These are phyloP conservation scores for Monilinia vaccinii-corymbosi DNA, from an alignment of 2,329 filamentous ascomycete genomes.

Conservation along the genomic window DNA sequence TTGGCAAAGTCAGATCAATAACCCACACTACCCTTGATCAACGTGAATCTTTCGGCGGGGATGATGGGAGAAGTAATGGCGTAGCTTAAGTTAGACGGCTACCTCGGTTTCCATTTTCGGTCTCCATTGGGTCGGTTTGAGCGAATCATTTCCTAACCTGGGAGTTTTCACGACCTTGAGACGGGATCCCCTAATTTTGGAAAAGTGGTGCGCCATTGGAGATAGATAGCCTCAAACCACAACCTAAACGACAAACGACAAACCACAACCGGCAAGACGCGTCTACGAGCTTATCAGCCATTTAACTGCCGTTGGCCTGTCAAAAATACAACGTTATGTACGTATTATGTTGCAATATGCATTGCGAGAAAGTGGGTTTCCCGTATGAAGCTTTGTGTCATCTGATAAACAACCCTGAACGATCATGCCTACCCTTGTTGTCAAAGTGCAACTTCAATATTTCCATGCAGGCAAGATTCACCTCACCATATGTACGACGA, in stretches of 20 bases:
- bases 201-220: background rate
- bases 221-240: background rate
- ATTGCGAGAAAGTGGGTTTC: background rate
- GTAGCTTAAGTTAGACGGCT: too few relatives aligned
- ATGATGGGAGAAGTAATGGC: too few relatives aligned
- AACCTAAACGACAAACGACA: background rate
- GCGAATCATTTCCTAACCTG: background rate
- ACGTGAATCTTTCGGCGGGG: too few relatives aligned
- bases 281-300: background rate
- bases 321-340: background rate
- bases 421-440: conserved; percentile 1
- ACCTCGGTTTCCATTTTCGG: background rate
- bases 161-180: background rate
- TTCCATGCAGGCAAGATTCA: background rate
- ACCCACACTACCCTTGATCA: too few relatives aligned
- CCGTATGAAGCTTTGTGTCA: background rate
- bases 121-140: background rate
- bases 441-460: background rate
- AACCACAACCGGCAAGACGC: background rate
- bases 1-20: too few relatives aligned
- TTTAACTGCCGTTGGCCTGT: background rate
- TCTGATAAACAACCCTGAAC: conserved; percentile 1
- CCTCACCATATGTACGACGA: background rate
- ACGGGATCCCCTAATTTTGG: background rate
- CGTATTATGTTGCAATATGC: background rate